These are phyloP conservation scores for Dissophora ornata DNA, from an alignment of 192 early-diverging fungal genomes.

Conservation along the genomic window DNA sequence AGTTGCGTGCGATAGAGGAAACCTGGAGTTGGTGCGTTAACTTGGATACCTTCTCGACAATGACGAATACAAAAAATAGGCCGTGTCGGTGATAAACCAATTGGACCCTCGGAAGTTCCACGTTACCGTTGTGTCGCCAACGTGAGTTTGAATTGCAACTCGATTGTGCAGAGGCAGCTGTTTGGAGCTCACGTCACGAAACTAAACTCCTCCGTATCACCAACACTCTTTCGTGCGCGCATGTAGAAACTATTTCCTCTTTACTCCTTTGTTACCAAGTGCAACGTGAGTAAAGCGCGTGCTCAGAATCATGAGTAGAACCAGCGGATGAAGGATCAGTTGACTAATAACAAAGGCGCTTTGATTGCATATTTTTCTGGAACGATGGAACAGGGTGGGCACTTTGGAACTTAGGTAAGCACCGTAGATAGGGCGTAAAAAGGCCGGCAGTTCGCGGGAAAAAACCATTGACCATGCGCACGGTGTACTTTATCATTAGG, in stretches of 20 bases:
- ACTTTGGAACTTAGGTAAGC: constrained; percentile 68
- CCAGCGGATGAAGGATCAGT: too few relatives aligned
- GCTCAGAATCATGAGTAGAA: too few relatives aligned
- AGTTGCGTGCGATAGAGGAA: too few relatives aligned
- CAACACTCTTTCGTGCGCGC: neutral
- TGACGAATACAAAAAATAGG: constrained; percentile 22
- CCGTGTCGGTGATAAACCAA: constrained; percentile 59
- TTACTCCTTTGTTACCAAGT: constrained; percentile 64
- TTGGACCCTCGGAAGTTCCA: constrained; percentile 66
- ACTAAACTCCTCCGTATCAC: too few relatives aligned
- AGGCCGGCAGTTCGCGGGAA: neutral
- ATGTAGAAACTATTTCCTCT: constrained; percentile 65
- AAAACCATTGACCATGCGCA: too few relatives aligned
- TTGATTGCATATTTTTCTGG: too few relatives aligned
- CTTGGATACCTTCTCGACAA: neutral
- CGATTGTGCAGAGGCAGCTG: too few relatives aligned
- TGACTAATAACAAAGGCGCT: too few relatives aligned
- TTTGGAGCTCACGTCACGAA: neutral
- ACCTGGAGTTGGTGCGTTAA: neutral
- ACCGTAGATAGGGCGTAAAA: neutral
- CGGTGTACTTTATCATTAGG: constrained; percentile 45
- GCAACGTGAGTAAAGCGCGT: constrained; percentile 48
- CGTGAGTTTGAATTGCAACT: constrained; percentile 33
- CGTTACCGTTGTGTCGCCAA: constrained; percentile 62
- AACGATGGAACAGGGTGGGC: constrained; percentile 60